Evolutionary conservation across 139 green algal species (phyloP), one percentile per base, ranked within the genome.

Genomic region (Volvox reticuliferus): DNA sequence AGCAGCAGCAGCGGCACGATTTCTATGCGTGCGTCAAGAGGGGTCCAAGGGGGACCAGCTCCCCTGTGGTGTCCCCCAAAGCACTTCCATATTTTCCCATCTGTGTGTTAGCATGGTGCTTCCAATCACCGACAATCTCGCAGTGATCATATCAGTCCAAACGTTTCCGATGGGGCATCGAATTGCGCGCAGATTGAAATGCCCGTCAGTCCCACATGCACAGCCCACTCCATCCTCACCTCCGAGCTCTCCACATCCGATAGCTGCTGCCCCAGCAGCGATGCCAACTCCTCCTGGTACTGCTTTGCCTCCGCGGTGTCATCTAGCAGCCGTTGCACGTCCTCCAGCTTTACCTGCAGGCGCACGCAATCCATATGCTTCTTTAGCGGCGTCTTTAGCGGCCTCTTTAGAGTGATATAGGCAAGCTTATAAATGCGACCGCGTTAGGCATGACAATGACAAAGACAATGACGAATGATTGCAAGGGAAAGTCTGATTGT

Each of bases 231-330:
- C 65, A 2, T 73, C 65, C 65, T 28, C 65, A 91, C 76, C 75
- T 91, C 92, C 32, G 73, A 91, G 24, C 92, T 82, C 22, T 96
- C 93, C 26, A 37, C 79, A 0, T 73, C 88, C 0, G 32, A 91
- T 26, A 95, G 71, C 28, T 61, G 61, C 83, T 88, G 67, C 19
- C 87, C 89, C 75, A 97, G 73, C 75, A 93, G 28, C 73, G 73
- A 16, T 17, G 88, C 28, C 82, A 95, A n/a, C 84, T 90, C 91
- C 75, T 96, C 93, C 94, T 97, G 94, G 87, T 97, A 97, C 32
- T 95, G 96, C 89, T 95, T 95, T 6, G 97, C 95, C 83, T 98
- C 96, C n/a, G 94, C 95, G 24, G 94, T 96, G 62, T 99, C 96
- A 24, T 97, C 95, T 91, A 95, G 96, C 76, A 98, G 93, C 87